These are phyloP conservation scores for Alternaria alternata DNA, from an alignment of 2,329 filamentous ascomycete species.

Conservation along the genomic window DNA sequence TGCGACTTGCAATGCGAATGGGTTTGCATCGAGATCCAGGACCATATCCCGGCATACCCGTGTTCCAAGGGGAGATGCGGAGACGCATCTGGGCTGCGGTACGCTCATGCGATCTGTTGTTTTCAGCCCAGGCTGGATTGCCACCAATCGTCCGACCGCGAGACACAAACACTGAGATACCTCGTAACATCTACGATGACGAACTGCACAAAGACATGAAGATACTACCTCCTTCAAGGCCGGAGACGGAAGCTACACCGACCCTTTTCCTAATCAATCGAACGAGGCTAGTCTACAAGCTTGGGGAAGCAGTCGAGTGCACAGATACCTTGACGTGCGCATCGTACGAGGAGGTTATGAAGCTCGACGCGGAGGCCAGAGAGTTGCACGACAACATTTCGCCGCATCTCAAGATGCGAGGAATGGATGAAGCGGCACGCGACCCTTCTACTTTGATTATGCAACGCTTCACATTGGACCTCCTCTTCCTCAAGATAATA, in stretches of 20 bases:
- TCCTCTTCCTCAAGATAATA: constrained; percentile 87
- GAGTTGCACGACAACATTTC: constrained; percentile 72
- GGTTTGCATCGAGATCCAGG: constrained; percentile 81
- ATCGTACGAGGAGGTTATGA: constrained; percentile 69
- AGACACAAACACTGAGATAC: constrained; percentile 77
- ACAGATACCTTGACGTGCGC: constrained; percentile 69
- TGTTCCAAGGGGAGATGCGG: constrained; percentile 78
- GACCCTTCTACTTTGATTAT: constrained; percentile 76
- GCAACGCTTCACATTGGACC: constrained; percentile 83
- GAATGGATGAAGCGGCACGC: constrained; percentile 74
- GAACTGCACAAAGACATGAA: constrained; percentile 76
- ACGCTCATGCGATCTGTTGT: constrained; percentile 76
- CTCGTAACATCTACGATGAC: constrained; percentile 82
- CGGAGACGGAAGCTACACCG: constrained; percentile 74
- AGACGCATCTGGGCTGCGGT: constrained; percentile 72
- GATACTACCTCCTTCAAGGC: constrained; percentile 71
- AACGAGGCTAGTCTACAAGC: constrained; percentile 70
- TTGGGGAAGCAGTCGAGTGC: constrained; percentile 75
- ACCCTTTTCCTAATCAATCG: constrained; percentile 83
- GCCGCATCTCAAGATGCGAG: constrained; percentile 78
- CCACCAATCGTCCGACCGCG: constrained; percentile 74
- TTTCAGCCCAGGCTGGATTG: constrained; percentile 74
- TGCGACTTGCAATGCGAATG: constrained; percentile 72
- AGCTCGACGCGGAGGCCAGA: constrained; percentile 65
- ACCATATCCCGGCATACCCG: constrained; percentile 74